Conservation (phyloP, 2,329 filamentous ascomycete genomes). For the Fusarium avenaceum region DNA sequence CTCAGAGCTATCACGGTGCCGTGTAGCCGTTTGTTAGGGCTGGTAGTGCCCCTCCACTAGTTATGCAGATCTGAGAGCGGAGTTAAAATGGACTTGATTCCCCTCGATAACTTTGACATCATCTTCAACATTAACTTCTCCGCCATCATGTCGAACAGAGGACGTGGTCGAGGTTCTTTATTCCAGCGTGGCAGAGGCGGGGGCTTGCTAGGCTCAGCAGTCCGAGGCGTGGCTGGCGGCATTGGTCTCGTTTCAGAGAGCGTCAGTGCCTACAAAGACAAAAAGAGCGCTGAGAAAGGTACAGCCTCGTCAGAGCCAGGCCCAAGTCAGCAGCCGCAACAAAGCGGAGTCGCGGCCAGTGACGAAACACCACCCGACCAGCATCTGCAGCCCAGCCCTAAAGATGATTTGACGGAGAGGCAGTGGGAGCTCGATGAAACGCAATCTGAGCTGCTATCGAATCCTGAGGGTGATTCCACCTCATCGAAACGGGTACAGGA, state of each 20-base stretch:
- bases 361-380: neutral
- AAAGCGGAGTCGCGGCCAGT: neutral
- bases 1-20: conserved; percentile 3
- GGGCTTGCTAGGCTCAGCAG: conserved; percentile 12
- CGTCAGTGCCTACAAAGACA: conserved; percentile 23
- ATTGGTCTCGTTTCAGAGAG: conserved; percentile 26
- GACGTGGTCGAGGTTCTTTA: conserved; percentile 9
- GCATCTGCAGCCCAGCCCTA: neutral
- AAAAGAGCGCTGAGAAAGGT: conserved; percentile 9
- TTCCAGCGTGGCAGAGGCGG: conserved; percentile 12
- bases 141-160: conserved; percentile 10
- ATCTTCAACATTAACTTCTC: too few species aligned
- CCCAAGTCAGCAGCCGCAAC: neutral
- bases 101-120: neutral
- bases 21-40: conserved; percentile 13
- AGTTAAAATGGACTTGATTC: conserved; percentile 1
- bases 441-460: conserved; percentile 10
- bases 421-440: conserved; percentile 26
- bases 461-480: neutral
- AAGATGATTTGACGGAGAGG: conserved; percentile 2
- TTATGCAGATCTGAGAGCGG: neutral
- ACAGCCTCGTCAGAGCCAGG: neutral
- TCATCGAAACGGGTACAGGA: neutral
- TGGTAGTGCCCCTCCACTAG: neutral
- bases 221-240: conserved; percentile 22